Conservation (phyloP, 1,284 basidiomycete genomes). For the Sporisorium graminicola region DNA sequence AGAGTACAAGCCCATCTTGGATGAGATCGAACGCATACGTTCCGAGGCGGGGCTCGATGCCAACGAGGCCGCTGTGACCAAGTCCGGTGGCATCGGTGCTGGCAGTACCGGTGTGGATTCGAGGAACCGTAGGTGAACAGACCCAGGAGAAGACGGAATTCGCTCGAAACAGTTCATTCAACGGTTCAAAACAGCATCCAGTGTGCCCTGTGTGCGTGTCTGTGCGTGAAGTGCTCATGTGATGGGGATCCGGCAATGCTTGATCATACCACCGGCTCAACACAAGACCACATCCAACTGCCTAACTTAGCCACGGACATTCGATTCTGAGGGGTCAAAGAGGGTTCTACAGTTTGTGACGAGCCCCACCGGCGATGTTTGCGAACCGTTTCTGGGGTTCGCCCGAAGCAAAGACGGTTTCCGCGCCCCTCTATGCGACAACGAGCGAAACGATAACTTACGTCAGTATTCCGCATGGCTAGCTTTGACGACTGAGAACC, state of each 20-base stretch:
- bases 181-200: too few species aligned
- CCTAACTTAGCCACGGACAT: background rate
- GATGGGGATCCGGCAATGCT: too few species aligned
- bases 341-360: conserved; percentile 49
- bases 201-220: conserved; percentile 3
- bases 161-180: too few species aligned
- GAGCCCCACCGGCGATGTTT: conserved; percentile 43
- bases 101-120: conserved; percentile 53
- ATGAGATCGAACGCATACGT: conserved; percentile 81
- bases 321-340: background rate
- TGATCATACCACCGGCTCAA: background rate
- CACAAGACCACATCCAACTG: background rate
- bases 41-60: conserved; percentile 88
- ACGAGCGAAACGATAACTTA: background rate
- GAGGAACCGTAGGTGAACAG: conserved; percentile 39
- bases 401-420: conserved; percentile 47
- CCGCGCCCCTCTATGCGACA: conserved; percentile 42
- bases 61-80: conserved; percentile 74
- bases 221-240: background rate
- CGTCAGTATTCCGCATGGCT: background rate
- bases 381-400: conserved; percentile 44
- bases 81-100: conserved; percentile 45
- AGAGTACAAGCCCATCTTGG: conserved; percentile 67
- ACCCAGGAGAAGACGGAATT: background rate
- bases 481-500: background rate